Evolutionary conservation across 257 asterid species (phyloP).

Genomic region (Solanum appendiculatum): DNA sequence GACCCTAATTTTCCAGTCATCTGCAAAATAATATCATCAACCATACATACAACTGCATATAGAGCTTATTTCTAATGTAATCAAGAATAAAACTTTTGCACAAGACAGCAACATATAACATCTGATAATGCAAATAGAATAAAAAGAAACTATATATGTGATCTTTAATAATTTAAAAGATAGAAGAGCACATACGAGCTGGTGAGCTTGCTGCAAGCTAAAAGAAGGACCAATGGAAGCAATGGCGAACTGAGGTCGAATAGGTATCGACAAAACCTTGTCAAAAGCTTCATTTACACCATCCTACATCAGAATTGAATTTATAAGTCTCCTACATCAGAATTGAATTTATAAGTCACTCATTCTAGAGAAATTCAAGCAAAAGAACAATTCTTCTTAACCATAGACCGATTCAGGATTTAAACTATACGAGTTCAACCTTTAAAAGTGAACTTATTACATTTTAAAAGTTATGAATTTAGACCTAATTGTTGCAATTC

Average conservation of each 20-base stretch:
- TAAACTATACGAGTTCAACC: neutral
- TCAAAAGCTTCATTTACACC: constrained; percentile 69
- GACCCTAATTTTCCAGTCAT: constrained; percentile 43
- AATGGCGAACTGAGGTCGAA: constrained; percentile 73
- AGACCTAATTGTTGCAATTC: neutral
- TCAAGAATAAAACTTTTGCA: neutral
- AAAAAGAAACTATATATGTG: neutral
- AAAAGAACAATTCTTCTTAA: neutral
- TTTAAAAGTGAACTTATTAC: neutral
- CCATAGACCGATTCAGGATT: neutral
- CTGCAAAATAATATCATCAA: constrained; percentile 26
- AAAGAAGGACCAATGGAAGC: constrained; percentile 58
- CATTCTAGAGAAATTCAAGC: neutral
- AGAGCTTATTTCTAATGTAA: neutral
- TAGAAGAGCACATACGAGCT: constrained; percentile 26
- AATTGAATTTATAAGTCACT: neutral
- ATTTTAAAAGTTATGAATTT: neutral
- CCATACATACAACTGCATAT: neutral
- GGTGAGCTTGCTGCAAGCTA: constrained; percentile 28
- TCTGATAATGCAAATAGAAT: neutral
- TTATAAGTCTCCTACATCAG: constrained; percentile 15
- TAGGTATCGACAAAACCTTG: constrained; percentile 56
- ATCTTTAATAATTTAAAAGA: neutral
- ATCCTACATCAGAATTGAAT: constrained; percentile 20
- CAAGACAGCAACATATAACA: neutral